Percentiles rank a stretch among this genome's conserved stretches.
Evolutionary conservation across 192 early-diverging fungal species (phyloP).

Genomic region (Neocallimastix lanati): DNA sequence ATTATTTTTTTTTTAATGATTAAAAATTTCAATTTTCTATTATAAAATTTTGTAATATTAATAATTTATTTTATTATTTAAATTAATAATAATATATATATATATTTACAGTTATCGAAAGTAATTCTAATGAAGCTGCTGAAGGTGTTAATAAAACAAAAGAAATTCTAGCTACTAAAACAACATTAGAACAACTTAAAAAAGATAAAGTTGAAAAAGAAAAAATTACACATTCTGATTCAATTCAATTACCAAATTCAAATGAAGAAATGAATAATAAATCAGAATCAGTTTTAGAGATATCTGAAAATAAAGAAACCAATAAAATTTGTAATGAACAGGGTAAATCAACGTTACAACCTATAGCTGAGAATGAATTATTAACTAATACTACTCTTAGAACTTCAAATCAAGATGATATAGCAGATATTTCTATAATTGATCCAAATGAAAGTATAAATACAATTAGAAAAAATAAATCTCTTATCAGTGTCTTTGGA

Average conservation of each 20-base stretch:
- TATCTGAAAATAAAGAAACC: not conserved
- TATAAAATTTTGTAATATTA: no score
- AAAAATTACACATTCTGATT: not conserved
- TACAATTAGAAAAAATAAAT: not conserved
- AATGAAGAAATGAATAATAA: not conserved
- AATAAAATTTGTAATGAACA: not conserved
- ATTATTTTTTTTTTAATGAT: no score
- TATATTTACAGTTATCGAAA: no score
- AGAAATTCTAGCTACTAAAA: not conserved
- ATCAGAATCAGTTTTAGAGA: not conserved
- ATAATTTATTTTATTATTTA: no score
- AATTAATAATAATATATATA: no score
- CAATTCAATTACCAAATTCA: not conserved
- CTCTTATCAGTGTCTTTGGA: not conserved
- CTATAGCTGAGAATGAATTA: not conserved
- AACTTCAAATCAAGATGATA: not conserved
- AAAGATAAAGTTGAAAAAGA: not conserved
- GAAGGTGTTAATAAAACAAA: not conserved
- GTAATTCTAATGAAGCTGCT: no score
- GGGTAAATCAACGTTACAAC: not conserved
- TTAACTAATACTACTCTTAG: not conserved
- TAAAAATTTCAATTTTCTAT: no score
- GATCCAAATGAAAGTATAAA: not conserved
- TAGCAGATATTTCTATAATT: not conserved
- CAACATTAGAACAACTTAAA: not conserved